Percentiles rank a stretch among this genome's conserved stretches.
phyloP scores from a whole-genome alignment of 2,329 filamentous ascomycete species.

The Aspergillus spinulosporus region DNA sequence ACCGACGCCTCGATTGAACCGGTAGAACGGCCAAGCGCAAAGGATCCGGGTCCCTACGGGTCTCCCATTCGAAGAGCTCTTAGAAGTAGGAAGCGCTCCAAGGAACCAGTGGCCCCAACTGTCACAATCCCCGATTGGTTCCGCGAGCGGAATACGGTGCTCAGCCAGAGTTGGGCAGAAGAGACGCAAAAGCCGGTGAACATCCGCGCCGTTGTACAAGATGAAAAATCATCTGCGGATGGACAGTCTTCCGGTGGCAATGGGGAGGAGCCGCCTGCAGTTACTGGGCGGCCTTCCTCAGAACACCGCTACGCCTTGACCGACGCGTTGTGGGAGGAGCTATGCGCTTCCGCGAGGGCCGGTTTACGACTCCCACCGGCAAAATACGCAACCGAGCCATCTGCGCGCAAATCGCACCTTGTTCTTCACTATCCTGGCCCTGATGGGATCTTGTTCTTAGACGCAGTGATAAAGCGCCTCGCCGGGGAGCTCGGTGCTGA shows the following conservation, averaged over 20 bases:
- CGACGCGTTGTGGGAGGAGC: constrained; percentile 48
- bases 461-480: constrained; percentile 63
- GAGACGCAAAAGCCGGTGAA: constrained; percentile 28
- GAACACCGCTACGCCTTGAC: constrained; percentile 42
- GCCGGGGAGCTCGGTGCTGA: constrained; percentile 57
- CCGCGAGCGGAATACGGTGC: constrained; percentile 35
- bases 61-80: constrained; percentile 42
- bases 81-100: constrained; percentile 34
- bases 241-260: constrained; percentile 27
- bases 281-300: constrained; percentile 18
- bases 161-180: constrained; percentile 20
- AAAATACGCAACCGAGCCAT: constrained; percentile 48
- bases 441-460: constrained; percentile 56
- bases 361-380: constrained; percentile 48
- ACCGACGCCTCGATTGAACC: constrained; percentile 18
- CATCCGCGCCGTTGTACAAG: constrained; percentile 26
- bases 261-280: constrained; percentile 25
- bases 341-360: constrained; percentile 53
- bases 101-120: constrained; percentile 22
- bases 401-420: constrained; percentile 56
- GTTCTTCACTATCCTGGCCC: constrained; percentile 61
- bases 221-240: constrained; percentile 20
- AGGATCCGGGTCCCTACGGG: constrained; percentile 38
- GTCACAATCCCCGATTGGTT: constrained; percentile 42
- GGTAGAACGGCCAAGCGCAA: constrained; percentile 23